Conservation (phyloP, 768 basidiomycete species). For the Trametes sanguinea region DNA sequence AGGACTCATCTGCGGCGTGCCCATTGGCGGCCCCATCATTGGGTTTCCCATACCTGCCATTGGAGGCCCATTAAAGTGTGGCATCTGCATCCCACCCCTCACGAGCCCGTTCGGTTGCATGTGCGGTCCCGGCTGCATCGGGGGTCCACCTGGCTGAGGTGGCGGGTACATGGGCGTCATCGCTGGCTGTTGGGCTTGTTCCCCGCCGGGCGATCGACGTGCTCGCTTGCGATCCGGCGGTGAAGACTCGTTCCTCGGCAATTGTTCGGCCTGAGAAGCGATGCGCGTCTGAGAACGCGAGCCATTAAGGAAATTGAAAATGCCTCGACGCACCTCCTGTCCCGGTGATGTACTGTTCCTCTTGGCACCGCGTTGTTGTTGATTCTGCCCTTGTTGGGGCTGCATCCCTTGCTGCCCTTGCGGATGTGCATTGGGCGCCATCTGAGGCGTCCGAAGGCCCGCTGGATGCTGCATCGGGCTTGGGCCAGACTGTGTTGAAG, state of each 20-base stretch:
- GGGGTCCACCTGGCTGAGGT: constrained; percentile 31
- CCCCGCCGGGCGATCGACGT: constrained; percentile 35
- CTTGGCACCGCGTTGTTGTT: constrained; percentile 30
- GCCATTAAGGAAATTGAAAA: background rate
- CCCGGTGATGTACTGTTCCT: constrained; percentile 40
- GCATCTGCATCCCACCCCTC: constrained; percentile 37
- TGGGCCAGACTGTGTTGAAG: constrained; percentile 34
- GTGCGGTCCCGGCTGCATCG: constrained; percentile 31
- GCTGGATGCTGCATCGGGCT: constrained; percentile 37
- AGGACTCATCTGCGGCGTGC: constrained; percentile 34
- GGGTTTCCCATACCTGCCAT: constrained; percentile 34
- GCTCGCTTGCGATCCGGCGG: constrained; percentile 36
- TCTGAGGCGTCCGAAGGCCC: constrained; percentile 36
- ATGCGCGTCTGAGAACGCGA: constrained; percentile 10
- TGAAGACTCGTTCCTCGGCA: constrained; percentile 35
- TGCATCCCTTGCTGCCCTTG: constrained; percentile 18
- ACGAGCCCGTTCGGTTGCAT: constrained; percentile 44
- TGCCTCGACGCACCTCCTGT: constrained; percentile 32
- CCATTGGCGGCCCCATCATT: constrained; percentile 37
- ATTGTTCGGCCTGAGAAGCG: constrained; percentile 29
- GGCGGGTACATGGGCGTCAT: constrained; percentile 39
- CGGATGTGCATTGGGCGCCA: constrained; percentile 24
- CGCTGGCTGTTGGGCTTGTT: constrained; percentile 37
- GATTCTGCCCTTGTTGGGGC: constrained; percentile 27
- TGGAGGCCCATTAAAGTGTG: constrained; percentile 33